Evolutionary conservation across 768 basidiomycete genomes (phyloP), one percentile per base, ranked within the genome.

Genomic region (Flagelloscypha sp.): DNA sequence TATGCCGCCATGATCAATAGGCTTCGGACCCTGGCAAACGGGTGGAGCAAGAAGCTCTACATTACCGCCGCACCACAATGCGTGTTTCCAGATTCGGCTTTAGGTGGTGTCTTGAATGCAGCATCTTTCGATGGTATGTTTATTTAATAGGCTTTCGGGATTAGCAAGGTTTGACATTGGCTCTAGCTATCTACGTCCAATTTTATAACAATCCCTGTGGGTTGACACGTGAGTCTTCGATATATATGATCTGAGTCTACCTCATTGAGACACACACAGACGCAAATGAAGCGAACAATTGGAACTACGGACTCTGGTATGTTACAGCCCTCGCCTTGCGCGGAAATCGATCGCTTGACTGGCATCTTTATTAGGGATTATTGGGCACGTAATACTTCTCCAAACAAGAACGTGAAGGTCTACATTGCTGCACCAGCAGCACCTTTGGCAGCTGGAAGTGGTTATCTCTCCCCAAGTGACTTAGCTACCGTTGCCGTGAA

Each of bases 171-270:
- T n/a, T n/a, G n/a, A n/a, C n/a, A n/a, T n/a, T n/a, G n/a, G n/a
- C n/a, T n/a, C n/a, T n/a, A n/a, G n/a, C 57, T 6, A 47, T 65
- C 29, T 66, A 62, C 45, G 53, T 61, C 28, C 76, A 78, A 51
- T 77, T 76, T 46, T 76, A 76, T 49, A 77, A 74, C 48, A 62
- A 73, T 42, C 56, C 56, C 48, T 81, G 78, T 44, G 68, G 67
- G 19, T 52, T 79, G 25, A 62, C n/a, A n/a, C n/a, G n/a, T n/a
- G n/a, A n/a, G n/a, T n/a, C n/a, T n/a, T n/a, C n/a, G n/a, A n/a
- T n/a, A n/a, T n/a, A n/a, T n/a, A n/a, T n/a, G n/a, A n/a, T n/a
- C n/a, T n/a, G n/a, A n/a, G n/a, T n/a, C n/a, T n/a, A n/a, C n/a
- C n/a, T n/a, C n/a, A n/a, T n/a, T n/a, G n/a, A n/a, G n/a, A n/a